These are phyloP conservation scores for Fusarium pseudoanthophilum DNA, from an alignment of 2,329 filamentous ascomycete species.

Conservation along the genomic window DNA sequence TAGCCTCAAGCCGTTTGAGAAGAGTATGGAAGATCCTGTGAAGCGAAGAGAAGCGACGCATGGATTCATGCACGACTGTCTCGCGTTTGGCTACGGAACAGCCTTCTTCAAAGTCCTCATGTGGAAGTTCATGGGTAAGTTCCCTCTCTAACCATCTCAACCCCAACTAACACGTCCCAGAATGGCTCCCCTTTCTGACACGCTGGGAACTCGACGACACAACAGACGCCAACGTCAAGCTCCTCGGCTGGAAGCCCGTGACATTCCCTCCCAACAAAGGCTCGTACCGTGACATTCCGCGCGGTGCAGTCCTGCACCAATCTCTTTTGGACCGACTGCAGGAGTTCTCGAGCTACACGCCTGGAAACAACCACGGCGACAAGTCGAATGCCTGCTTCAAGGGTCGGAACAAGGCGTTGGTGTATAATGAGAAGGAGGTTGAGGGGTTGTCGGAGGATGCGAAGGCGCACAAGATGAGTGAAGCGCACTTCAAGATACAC, in stretches of 20 bases:
- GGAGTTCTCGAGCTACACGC: constrained; percentile 45
- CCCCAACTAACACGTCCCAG: constrained; percentile 34
- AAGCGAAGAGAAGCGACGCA: constrained; percentile 46
- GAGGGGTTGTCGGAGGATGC: not conserved
- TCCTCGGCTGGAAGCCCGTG: constrained; percentile 35
- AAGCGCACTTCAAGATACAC: constrained; percentile 21
- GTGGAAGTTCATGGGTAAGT: constrained; percentile 58
- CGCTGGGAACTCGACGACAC: constrained; percentile 52
- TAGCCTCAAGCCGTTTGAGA: constrained; percentile 48
- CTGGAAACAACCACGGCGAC: constrained; percentile 49
- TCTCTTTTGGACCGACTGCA: constrained; percentile 51
- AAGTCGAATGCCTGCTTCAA: constrained; percentile 41
- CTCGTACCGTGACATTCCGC: constrained; percentile 52
- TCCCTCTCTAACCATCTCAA: accelerated
- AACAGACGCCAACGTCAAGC: constrained; percentile 25
- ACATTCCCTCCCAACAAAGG: constrained; percentile 54
- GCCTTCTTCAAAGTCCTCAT: constrained; percentile 53
- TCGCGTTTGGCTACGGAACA: constrained; percentile 51
- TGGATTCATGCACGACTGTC: constrained; percentile 53
- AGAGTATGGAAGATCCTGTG: constrained; percentile 43
- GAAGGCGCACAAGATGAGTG: not conserved
- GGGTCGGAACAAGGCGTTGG: constrained; percentile 36
- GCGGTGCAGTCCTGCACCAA: constrained; percentile 53
- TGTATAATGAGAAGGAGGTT: constrained; percentile 5
- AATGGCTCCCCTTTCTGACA: constrained; percentile 54